Base-by-base conservation (phyloP, 331 rosid genomes). In the Dryas integrifolia region DNA sequence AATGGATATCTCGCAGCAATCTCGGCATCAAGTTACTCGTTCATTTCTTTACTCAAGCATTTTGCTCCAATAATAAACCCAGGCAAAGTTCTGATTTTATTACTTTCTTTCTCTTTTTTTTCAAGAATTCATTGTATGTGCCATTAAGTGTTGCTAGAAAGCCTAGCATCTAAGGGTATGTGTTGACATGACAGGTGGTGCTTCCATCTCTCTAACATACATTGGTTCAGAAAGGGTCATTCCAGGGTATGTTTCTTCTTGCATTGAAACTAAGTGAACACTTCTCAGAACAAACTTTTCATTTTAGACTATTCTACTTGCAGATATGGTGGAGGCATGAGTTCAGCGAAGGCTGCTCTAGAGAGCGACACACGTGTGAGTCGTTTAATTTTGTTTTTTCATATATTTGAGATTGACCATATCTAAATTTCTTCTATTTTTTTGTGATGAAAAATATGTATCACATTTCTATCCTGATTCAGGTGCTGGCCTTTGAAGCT, bases 401-500 rank as follows among this genome's bases (percentile, higher is more conserved):
- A 38, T 15, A 7, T 5, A 16, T 70, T 62, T 21, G 1, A 0
- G 21, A 43, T 35, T 51, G 16, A 65, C 4, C 55, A 35, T 57
- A 8, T 64, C 9, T 6, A 39, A 7, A 43, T 26, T 46, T 73
- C 14, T 35, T 66, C 2, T 49, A 38, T 9, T 6, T 40, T n/a
- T 38, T 10, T 24, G 11, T 55, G 18, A 76, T 13, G 8, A 11
- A 14, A 45, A 26, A 6, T n/a, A 77, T 63, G 12, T 15, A 30
- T 57, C 7, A 18, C 50, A 44, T 46, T 67, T 38, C 43, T 63
- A 6, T 4, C 4, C 51, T 57, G 55, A 15, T 70, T 65, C 84
- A 92, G 98, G 98, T 92, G 73, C 92, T 92, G 79, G 98, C 98
- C 71, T 92, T 92, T 67, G 98, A 92, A 88, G 98, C 97, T 51